Evolutionary conservation across 176 grass and related monocot genomes (phyloP).

Genomic region (Microstegium vimineum): DNA sequence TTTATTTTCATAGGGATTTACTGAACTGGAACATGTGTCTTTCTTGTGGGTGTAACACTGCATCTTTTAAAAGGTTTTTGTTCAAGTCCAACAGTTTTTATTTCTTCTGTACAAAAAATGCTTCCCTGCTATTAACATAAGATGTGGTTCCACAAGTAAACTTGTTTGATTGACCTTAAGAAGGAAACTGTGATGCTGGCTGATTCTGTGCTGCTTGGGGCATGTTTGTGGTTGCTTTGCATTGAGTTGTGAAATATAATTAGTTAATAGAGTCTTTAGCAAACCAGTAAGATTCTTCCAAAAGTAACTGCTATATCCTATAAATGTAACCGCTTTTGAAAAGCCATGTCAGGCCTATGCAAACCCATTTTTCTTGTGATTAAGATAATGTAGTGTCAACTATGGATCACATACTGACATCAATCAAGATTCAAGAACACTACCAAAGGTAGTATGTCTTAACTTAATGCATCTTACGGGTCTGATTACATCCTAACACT

Average conservation of each 20-base stretch:
- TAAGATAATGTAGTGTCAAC: not conserved
- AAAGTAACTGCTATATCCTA: not conserved
- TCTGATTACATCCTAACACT: not conserved
- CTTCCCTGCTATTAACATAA: not conserved
- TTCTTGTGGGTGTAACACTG: not conserved
- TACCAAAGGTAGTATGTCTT: not conserved
- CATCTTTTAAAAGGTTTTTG: not conserved
- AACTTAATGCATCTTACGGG: not conserved
- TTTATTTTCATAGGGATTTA: not conserved
- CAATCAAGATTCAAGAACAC: not conserved
- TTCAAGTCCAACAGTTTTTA: not conserved
- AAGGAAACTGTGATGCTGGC: conserved; percentile 3
- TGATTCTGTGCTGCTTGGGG: not conserved
- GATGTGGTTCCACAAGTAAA: not conserved
- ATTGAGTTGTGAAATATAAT: not conserved
- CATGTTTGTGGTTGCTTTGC: not conserved
- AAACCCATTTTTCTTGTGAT: not conserved
- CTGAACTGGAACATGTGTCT: not conserved
- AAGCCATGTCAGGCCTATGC: not conserved
- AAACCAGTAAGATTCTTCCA: not conserved
- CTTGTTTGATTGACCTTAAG: not conserved
- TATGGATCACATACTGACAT: not conserved
- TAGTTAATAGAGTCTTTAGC: not conserved
- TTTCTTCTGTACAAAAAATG: not conserved
- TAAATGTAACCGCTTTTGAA: not conserved